A percentile compares a stretch with the other conserved stretches of the same genome.
Conservation (phyloP, 768 basidiomycete species). For the Mycena sanguinolenta region DNA sequence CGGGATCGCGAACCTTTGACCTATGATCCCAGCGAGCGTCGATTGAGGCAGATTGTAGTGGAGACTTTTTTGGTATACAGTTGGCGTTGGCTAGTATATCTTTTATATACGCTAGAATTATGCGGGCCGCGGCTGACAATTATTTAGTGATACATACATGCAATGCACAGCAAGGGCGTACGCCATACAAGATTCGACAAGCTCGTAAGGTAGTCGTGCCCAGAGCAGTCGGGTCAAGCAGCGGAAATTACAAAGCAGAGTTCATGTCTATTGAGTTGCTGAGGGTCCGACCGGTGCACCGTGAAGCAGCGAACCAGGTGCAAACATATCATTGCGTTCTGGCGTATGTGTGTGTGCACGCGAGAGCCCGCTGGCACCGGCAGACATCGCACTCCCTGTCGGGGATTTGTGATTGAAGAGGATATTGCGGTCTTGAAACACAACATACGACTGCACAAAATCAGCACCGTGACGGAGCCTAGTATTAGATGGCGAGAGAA, state of each 20-base stretch:
- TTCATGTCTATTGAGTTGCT: constrained; percentile 52
- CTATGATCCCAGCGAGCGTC: too few species aligned
- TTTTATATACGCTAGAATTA: constrained; percentile 15
- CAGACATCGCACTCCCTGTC: constrained; percentile 42
- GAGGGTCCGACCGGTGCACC: background rate
- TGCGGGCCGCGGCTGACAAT: constrained; percentile 11
- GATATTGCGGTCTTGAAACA: constrained; percentile 84
- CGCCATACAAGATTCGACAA: constrained; percentile 21
- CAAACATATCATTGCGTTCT: constrained; percentile 64
- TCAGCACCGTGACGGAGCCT: constrained; percentile 36
- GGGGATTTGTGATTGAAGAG: constrained; percentile 62
- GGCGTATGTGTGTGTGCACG: constrained; percentile 56
- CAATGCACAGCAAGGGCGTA: constrained; percentile 10
- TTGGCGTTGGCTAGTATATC: too few species aligned
- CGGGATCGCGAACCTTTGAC: too few species aligned
- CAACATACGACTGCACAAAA: constrained; percentile 78
- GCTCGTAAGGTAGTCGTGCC: background rate
- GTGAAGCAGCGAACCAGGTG: constrained; percentile 81
- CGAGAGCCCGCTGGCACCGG: constrained; percentile 47
- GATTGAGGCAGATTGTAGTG: too few species aligned
- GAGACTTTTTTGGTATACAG: too few species aligned
- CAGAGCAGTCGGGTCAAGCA: too few species aligned
- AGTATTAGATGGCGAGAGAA: background rate
- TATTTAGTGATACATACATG: constrained; percentile 23
- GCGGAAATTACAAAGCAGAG: constrained; percentile 25